phyloP scores from a whole-genome alignment of 768 basidiomycete genomes.

The Tubosaeta sp. region DNA sequence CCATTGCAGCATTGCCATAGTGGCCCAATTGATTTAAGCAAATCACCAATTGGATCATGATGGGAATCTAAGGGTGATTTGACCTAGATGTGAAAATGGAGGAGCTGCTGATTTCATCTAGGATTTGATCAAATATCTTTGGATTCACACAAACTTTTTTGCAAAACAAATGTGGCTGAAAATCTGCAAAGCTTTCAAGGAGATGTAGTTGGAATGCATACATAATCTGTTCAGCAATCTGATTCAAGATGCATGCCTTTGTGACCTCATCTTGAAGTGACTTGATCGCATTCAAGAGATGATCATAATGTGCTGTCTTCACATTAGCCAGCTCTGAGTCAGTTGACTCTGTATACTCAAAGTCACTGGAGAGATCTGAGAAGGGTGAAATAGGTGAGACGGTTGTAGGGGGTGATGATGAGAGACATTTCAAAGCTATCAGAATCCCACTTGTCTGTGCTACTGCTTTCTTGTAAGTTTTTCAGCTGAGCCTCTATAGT shows the following conservation, averaged over 20 bases:
- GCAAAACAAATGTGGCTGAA: constrained; percentile 22
- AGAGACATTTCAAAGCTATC: background rate
- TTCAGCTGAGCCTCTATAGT: background rate
- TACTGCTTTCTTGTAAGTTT: background rate
- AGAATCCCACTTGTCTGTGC: background rate
- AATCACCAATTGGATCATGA: background rate
- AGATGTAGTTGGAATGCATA: constrained; percentile 1
- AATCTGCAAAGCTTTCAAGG: background rate
- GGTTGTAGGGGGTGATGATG: background rate
- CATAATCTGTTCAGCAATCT: background rate
- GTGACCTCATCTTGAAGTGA: background rate
- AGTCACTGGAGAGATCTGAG: background rate
- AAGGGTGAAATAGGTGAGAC: background rate
- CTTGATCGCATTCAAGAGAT: background rate
- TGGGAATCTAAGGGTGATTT: too few relatives aligned
- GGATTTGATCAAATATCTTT: constrained; percentile 21
- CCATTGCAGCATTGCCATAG: background rate
- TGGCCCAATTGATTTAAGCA: background rate
- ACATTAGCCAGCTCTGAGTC: background rate
- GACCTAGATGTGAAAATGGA: too few relatives aligned
- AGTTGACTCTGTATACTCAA: background rate
- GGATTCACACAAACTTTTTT: constrained; percentile 24
- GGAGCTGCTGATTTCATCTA: constrained; percentile 2
- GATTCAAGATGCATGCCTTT: background rate
- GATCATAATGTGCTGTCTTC: background rate